Base-by-base conservation (phyloP, 2,329 filamentous ascomycete species). In the Arthrobotrys entomopaga region DNA sequence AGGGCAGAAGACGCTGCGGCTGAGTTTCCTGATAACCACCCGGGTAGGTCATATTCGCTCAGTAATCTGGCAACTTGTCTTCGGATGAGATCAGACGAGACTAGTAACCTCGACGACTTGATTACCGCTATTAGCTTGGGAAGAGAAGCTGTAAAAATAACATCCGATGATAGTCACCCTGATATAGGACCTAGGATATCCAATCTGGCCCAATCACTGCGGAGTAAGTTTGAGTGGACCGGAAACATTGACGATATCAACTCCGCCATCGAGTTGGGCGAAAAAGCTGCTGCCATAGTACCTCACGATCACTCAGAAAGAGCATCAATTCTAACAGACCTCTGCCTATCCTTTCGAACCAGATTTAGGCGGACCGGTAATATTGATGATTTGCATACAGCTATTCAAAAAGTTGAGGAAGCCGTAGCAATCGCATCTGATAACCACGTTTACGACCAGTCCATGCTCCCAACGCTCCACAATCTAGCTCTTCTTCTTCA, bases 391-490 rank as follows among this genome's bases (percentile, higher is more conserved):
- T 60, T 60, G n/a, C 57, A 48, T n/a, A 16, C 16, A n/a, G 29
- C 56, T 40, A 60, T 60, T 19, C 6, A 60, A 8, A 60, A 49
- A 20, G 34, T n/a, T 49, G 56, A 60, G 46, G 56, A 43, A 22
- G 34, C 60, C 19, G 24, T 54, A 42, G 26, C 29, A 22, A n/a
- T 20, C 49, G 34, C 15, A 16, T 22, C 24, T 34, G 29, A 34
- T 34, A 34, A 34, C 10, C 7, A 34, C 29, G 7, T 34, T 1
- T 34, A 5, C 6, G 11, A 54, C 20, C 22, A 19, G 22, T 3
- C 4, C 19, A 19, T 26, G 40, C 10, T 29, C 8, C 1, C 48
- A 1, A 19, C 10, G 3, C n/a, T 56, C 20, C n/a, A 26, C 8
- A 24, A 29, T 38, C 19, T 65, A 26, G 34, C 29, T n/a, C 0